Conservation (phyloP, 2,329 filamentous ascomycete species). For the Phialophora chinensis region DNA sequence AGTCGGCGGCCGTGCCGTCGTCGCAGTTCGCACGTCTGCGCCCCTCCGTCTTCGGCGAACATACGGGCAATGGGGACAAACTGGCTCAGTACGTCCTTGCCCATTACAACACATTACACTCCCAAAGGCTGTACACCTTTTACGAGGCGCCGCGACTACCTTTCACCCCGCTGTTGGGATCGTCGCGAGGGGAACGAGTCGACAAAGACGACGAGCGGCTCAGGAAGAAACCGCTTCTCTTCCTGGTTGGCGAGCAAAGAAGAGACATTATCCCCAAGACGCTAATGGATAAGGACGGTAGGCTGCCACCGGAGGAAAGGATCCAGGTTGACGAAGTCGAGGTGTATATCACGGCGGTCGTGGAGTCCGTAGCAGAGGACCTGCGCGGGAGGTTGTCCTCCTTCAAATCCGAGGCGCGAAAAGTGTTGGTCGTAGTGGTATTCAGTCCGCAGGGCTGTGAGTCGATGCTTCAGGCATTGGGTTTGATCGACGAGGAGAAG, state of each 20-base stretch:
- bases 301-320: slow-evolving; percentile 55
- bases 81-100: slow-evolving; percentile 78
- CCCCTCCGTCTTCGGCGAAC: slow-evolving; percentile 73
- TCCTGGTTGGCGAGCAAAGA: slow-evolving; percentile 87
- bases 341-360: slow-evolving; percentile 85
- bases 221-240: slow-evolving; percentile 68
- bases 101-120: slow-evolving; percentile 66
- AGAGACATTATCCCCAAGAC: slow-evolving; percentile 88
- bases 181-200: slow-evolving; percentile 37
- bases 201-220: slow-evolving; percentile 25
- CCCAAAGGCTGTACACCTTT: slow-evolving; percentile 21
- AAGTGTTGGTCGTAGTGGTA: slow-evolving; percentile 49
- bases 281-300: slow-evolving; percentile 61
- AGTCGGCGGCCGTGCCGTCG: slow-evolving; percentile 13
- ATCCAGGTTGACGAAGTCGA: slow-evolving; percentile 78
- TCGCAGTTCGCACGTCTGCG: slow-evolving; percentile 44
- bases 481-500: slow-evolving; percentile 52
- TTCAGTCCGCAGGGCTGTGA: slow-evolving; percentile 68
- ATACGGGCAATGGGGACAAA: slow-evolving; percentile 83
- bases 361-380: slow-evolving; percentile 74
- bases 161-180: slow-evolving; percentile 36
- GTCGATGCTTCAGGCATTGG: slow-evolving; percentile 63
- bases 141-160: slow-evolving; percentile 37
- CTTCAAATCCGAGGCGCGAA: not conserved
- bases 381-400: slow-evolving; percentile 64